phyloP scores from a whole-genome alignment of 2,329 filamentous ascomycete species.

The Penicillium aurantiogriseum region DNA sequence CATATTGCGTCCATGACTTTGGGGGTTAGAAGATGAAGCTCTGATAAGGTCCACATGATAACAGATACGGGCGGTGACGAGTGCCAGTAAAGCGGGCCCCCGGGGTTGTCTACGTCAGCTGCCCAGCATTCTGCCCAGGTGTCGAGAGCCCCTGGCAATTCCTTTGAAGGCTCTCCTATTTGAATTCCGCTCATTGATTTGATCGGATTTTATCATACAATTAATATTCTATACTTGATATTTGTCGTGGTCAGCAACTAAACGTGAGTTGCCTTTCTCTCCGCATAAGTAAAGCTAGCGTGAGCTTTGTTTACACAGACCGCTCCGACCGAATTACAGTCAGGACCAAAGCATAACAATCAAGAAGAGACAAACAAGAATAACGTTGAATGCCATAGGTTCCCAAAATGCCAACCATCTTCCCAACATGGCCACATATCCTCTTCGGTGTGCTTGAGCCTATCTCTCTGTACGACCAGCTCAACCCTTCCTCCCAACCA shows the following conservation, averaged over 20 bases:
- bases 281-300: not conserved
- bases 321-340: not conserved
- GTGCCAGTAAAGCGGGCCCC: constrained; percentile 7
- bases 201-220: not conserved
- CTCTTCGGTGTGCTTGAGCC: constrained; percentile 69
- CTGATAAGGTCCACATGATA: constrained; percentile 15
- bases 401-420: constrained; percentile 44
- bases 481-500: constrained; percentile 2
- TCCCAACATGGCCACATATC: constrained; percentile 63
- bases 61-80: constrained; percentile 10
- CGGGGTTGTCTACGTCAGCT: constrained; percentile 12
- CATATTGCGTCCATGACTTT: not conserved
- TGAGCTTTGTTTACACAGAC: not conserved
- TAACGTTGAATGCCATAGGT: constrained; percentile 1
- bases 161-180: not conserved
- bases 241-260: not conserved
- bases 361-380: not conserved
- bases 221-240: not conserved
- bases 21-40: constrained; percentile 1
- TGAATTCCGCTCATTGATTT: not conserved
- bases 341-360: not conserved
- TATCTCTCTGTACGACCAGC: constrained; percentile 58
- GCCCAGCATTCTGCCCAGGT: not conserved
- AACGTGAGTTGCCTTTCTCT: not conserved
- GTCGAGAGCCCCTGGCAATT: constrained; percentile 3